These are phyloP conservation scores for Gilbertella persicaria DNA, from an alignment of 371 early-diverging fungal genomes.

Conservation along the genomic window DNA sequence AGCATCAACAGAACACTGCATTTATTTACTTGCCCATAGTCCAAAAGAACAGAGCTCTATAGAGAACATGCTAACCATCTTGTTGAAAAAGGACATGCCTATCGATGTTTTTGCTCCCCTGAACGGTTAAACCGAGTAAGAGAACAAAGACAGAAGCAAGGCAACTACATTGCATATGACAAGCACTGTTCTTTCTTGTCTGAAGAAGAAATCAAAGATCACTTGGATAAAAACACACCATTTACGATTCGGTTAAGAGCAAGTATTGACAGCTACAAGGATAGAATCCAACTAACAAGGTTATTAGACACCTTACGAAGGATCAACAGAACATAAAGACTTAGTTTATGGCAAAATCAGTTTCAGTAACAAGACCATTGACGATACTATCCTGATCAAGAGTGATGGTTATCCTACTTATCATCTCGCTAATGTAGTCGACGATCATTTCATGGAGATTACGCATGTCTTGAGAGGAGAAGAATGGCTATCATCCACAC, in stretches of 20 bases:
- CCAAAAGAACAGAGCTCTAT: conserved; percentile 77
- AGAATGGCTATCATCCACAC: conserved; percentile 95
- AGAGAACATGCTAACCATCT: conserved; percentile 65
- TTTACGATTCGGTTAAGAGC: conserved; percentile 68
- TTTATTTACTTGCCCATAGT: conserved; percentile 43
- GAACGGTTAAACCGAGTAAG: conserved; percentile 72
- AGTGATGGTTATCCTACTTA: conserved; percentile 94
- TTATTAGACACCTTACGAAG: conserved; percentile 66
- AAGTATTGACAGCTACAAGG: not conserved
- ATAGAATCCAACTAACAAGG: no score
- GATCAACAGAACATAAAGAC: conserved; percentile 68
- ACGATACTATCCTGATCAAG: conserved; percentile 90
- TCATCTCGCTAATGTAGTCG: conserved; percentile 94
- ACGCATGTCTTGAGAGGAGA: conserved; percentile 94
- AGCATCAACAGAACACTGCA: not conserved
- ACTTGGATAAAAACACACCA: conserved; percentile 54
- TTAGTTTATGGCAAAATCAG: conserved; percentile 74
- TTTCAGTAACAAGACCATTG: conserved; percentile 74
- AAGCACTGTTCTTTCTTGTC: conserved; percentile 74
- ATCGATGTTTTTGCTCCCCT: conserved; percentile 87
- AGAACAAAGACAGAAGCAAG: conserved; percentile 55
- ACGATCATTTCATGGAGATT: conserved; percentile 90
- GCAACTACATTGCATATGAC: conserved; percentile 77
- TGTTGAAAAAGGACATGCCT: conserved; percentile 79
- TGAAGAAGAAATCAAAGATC: conserved; percentile 60